phyloP scores from a whole-genome alignment of 2,329 filamentous ascomycete species.

The Calonectria fujianensis region DNA sequence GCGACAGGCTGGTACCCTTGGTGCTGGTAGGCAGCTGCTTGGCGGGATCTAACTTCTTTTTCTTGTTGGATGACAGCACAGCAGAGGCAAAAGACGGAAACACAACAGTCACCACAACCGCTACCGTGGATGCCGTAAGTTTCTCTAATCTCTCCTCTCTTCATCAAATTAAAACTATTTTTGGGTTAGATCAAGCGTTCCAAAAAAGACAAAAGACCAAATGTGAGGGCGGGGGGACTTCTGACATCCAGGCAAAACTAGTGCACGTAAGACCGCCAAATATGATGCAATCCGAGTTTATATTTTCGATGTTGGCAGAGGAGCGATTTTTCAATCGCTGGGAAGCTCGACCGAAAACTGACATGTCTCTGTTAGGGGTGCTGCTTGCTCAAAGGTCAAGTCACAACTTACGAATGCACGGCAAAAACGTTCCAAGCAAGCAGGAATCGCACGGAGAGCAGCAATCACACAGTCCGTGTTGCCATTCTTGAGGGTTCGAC shows the following conservation, averaged over 20 bases:
- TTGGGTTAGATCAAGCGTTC: background rate
- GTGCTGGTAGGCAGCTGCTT: background rate
- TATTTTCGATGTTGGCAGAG: background rate
- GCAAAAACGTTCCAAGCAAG: background rate
- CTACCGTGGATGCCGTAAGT: background rate
- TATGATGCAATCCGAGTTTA: background rate
- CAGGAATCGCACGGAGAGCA: background rate
- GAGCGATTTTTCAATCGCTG: background rate
- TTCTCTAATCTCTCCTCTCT: background rate
- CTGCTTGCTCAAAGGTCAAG: background rate
- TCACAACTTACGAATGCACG: background rate
- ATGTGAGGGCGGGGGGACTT: background rate
- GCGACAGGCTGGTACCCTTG: background rate
- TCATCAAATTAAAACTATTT: background rate
- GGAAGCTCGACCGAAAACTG: background rate
- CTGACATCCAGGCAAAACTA: background rate
- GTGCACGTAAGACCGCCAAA: background rate
- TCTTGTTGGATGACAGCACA: background rate
- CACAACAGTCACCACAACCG: background rate
- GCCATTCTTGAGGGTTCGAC: background rate
- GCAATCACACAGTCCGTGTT: background rate
- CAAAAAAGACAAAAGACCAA: background rate
- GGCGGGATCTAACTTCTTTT: background rate
- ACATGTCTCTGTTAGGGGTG: background rate
- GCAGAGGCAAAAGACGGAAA: background rate